Base-by-base conservation (phyloP, 768 basidiomycete genomes). In the Calocybe gangraenosa region DNA sequence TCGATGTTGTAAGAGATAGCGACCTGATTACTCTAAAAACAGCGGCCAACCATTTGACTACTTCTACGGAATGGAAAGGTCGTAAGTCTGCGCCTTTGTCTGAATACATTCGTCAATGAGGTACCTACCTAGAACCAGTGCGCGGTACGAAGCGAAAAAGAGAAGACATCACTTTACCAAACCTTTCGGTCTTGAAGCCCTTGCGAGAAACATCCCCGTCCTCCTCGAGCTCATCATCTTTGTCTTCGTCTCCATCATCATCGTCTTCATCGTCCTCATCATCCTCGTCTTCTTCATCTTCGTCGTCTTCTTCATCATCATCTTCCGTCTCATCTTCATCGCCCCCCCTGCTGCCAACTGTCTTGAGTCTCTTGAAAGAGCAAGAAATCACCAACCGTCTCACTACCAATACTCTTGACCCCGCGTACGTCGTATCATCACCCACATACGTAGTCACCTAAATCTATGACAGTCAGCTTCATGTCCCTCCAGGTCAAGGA, bases 1-100 rank as follows among this genome's bases (percentile, higher is more conserved):
- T 71, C 35, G 48, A 51, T 38, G 67, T 71, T 14, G 58, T 77
- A 20, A 64, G 75, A 53, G 76, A 78, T 56, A 75, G 75, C 0
- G 76, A 78, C 60, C 59, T 78, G 28, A 56, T 77, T 14, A 53
- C 58, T 25, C 54, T 76, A 3, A 65, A 66, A 45, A 37, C 47
- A 28, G 25, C 25, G 25, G 11, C 25, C 25, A 28, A 28, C 0
- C 34, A 33, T 5, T 22, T 37, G 14, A 32, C 17, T n/a, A 7
- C 40, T 22, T 30, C 41, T 42, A 46, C 35, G 31, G 42, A 18
- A 15, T 17, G 9, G 14, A 6, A 22, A 3, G 21, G 32, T 21
- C 49, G 54, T 57, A 42, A 48, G 56, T 44, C 37, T 21, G 6
- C 34, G n/a, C 31, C 28, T 17, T 23, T 22, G 3, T 40, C 25